phyloP scores from a whole-genome alignment of 2,329 filamentous ascomycete species.

The Pseudovirgaria hyperparasitica region DNA sequence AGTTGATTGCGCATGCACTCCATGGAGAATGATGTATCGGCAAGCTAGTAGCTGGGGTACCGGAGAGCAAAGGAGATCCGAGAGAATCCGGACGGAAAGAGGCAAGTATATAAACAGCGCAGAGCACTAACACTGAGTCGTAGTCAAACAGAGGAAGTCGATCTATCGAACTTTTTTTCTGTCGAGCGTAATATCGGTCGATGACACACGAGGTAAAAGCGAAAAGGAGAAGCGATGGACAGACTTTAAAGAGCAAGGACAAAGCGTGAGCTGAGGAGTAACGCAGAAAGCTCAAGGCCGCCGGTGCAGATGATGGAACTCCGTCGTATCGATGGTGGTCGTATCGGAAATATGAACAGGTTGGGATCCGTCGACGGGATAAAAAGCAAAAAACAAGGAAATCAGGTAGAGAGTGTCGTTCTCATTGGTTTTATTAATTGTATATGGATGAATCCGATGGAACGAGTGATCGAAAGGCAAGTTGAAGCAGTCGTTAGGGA shows the following conservation, averaged over 20 bases:
- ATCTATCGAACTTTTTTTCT: slow-evolving; percentile 26
- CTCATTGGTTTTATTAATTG: slow-evolving; percentile 27
- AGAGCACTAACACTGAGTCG: slow-evolving; percentile 10
- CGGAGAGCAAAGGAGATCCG: slow-evolving; percentile 21
- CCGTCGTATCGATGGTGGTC: slow-evolving; percentile 12
- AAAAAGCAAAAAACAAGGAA: slow-evolving; percentile 29
- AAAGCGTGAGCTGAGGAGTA: too few species aligned
- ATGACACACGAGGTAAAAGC: slow-evolving; percentile 1
- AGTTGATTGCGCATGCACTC: slow-evolving; percentile 81
- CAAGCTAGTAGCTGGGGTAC: slow-evolving; percentile 8
- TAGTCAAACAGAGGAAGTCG: slow-evolving; percentile 23
- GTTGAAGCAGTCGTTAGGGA: slow-evolving; percentile 10
- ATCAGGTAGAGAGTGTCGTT: slow-evolving; percentile 29
- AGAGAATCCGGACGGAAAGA: slow-evolving; percentile 19
- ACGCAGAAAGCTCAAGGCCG: slow-evolving; percentile 13
- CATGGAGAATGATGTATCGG: slow-evolving; percentile 37
- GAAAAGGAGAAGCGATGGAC: slow-evolving; percentile 1
- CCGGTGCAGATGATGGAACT: slow-evolving; percentile 15
- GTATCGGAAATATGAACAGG: slow-evolving; percentile 28
- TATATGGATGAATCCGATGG: slow-evolving; percentile 24
- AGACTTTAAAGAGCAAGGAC: slow-evolving; percentile 11
- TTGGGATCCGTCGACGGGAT: slow-evolving; percentile 19
- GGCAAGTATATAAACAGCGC: slow-evolving; percentile 9
- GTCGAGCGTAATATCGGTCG: slow-evolving; percentile 11
- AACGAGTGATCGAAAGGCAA: slow-evolving; percentile 22